These are phyloP conservation scores for Monocercomonoides exilis DNA, from an alignment of 78 protist genomes.

Conservation along the genomic window DNA sequence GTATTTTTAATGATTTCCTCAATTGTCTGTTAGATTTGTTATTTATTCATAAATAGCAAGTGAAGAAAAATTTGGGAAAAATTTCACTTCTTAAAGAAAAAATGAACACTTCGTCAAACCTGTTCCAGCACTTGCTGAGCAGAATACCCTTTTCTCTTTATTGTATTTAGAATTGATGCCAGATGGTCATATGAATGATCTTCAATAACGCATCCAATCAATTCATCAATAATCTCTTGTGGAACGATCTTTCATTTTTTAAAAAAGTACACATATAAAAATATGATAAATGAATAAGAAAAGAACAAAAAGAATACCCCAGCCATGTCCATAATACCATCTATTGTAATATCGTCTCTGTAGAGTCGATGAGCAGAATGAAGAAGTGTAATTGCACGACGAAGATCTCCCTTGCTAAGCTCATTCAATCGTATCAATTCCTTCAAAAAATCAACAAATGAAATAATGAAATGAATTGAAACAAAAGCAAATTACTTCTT, in stretches of 20 bases:
- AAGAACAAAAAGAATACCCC: conserved; percentile 33
- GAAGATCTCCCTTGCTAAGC: conserved; percentile 76
- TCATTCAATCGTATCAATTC: conserved; percentile 22
- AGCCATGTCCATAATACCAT: conserved; percentile 33
- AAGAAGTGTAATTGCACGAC: conserved; percentile 68
- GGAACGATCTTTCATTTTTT: conserved; percentile 27
- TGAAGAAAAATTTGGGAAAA: too few relatives aligned
- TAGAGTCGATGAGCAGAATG: conserved; percentile 63
- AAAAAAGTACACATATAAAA: not conserved
- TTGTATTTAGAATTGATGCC: not conserved
- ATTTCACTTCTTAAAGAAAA: not conserved
- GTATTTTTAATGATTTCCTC: conserved; percentile 23
- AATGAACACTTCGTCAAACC: not conserved
- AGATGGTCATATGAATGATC: not conserved
- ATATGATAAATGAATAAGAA: not conserved
- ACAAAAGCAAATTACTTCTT: not conserved
- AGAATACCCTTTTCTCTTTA: not conserved
- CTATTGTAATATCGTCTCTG: not conserved
- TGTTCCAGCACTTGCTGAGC: not conserved
- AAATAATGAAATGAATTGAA: not conserved
- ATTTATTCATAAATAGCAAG: not conserved
- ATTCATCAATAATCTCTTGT: not conserved
- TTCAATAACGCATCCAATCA: not conserved
- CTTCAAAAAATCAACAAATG: not conserved
- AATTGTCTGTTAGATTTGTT: not conserved